These are phyloP conservation scores for Colletotrichum horii DNA, from an alignment of 2,329 filamentous ascomycete species.

Conservation along the genomic window DNA sequence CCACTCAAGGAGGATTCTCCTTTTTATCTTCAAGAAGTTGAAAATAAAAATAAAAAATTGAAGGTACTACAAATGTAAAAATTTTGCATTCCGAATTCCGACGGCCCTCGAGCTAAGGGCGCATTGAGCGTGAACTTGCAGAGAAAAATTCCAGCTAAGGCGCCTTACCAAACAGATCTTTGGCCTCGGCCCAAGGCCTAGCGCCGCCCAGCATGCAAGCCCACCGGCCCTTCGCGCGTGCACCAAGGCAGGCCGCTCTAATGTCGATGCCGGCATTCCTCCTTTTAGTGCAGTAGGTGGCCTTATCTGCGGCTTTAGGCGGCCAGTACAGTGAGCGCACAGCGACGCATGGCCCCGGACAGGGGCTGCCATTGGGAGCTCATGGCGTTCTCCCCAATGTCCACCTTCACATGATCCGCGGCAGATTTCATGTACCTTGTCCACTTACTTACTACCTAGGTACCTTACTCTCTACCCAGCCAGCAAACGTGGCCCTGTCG, in stretches of 20 bases:
- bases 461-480: background rate
- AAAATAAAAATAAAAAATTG: background rate
- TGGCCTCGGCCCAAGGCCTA: slow-evolving; percentile 9
- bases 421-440: background rate
- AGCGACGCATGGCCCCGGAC: background rate
- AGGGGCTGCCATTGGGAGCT: background rate
- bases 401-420: slow-evolving; percentile 21
- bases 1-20: background rate
- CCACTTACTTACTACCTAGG: background rate
- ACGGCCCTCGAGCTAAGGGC: background rate
- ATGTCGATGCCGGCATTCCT: slow-evolving; percentile 7
- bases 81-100: background rate
- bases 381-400: background rate
- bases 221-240: background rate
- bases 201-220: background rate
- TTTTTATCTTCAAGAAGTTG: background rate
- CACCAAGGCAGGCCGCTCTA: background rate
- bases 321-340: background rate
- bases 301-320: background rate
- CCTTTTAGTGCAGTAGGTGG: background rate
- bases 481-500: background rate
- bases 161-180: background rate
- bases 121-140: slow-evolving; percentile 12
- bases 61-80: background rate
- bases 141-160: background rate